Conservation (phyloP, 139 green algal species). For the Micromonas commoda region DNA sequence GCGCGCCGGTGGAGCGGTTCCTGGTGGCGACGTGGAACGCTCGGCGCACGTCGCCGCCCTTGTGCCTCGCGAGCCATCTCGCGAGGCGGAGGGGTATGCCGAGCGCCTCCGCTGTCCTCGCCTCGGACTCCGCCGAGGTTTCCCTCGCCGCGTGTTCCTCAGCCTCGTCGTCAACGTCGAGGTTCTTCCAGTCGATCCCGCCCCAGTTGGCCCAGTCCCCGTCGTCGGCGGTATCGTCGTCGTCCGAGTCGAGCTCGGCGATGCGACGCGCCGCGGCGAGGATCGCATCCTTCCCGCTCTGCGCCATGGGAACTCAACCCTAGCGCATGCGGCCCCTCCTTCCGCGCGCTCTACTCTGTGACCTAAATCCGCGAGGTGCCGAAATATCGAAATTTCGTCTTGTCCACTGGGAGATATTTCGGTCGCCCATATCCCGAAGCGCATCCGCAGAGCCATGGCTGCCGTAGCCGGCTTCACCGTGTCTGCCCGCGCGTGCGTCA, state of each 20-base stretch:
- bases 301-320: too few species aligned
- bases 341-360: too few species aligned
- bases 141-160: neutral
- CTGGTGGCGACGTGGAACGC: neutral
- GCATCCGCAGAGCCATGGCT: too few species aligned
- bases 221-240: neutral
- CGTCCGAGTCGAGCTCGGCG: neutral
- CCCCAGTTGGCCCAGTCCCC: neutral
- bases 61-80: neutral
- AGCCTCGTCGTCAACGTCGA: neutral
- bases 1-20: neutral
- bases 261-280: neutral
- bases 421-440: too few species aligned
- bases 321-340: too few species aligned
- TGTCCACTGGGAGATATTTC: too few species aligned
- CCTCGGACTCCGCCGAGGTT: too few species aligned
- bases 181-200: neutral
- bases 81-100: neutral
- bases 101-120: neutral
- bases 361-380: too few species aligned
- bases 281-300: neutral
- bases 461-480: too few species aligned
- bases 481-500: too few species aligned
- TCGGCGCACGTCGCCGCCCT: neutral
- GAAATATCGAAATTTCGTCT: too few species aligned